Base-by-base conservation (phyloP, 148 eudicot species). In the Dysphania ambrosioides region DNA sequence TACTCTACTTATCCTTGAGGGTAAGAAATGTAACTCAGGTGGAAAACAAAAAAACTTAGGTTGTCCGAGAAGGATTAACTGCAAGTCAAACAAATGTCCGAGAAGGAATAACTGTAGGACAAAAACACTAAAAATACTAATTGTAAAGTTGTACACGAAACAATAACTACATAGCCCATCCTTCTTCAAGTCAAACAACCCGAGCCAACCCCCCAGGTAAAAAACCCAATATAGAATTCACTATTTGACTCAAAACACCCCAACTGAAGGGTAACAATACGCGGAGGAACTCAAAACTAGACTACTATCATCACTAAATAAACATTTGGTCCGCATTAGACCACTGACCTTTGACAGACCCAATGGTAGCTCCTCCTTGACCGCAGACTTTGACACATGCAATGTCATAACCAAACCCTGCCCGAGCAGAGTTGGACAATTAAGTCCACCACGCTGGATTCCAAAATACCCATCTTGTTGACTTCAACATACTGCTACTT, bases 401-500 rank as follows among this genome's bases (percentile, higher is more conserved):
- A 27, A 68, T 58, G 59, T 55, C n/a, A n/a, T n/a, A n/a, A n/a
- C n/a, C n/a, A n/a, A n/a, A n/a, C n/a, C n/a, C n/a, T n/a, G n/a
- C 72, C 27, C 44, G 59, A 80, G 63, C 76, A 36, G 69, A 76
- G 72, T 65, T 41, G 72, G 57, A 71, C 68, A 62, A 31, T 19
- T 38, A 70, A 68, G 41, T 41, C 44, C 60, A 75, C 69, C 79
- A 41, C 56, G 69, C 79, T 57, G 30, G 68, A 72, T 70, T 69
- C 65, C 16, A 27, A 71, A 38, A 32, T 26, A n/a, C n/a, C 75
- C 63, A 31, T 23, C 15, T 36, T 21, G 47, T 65, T 21, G 49
- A 72, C 75, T 76, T 66, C 47, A 24, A 66, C 41, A 18, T 71
- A 65, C 71, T 56, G 32, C 72, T 34, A 75, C 79, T 65, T 67